Base-by-base conservation (phyloP, 2,329 filamentous ascomycete genomes). In the Ceratocystis destructans region DNA sequence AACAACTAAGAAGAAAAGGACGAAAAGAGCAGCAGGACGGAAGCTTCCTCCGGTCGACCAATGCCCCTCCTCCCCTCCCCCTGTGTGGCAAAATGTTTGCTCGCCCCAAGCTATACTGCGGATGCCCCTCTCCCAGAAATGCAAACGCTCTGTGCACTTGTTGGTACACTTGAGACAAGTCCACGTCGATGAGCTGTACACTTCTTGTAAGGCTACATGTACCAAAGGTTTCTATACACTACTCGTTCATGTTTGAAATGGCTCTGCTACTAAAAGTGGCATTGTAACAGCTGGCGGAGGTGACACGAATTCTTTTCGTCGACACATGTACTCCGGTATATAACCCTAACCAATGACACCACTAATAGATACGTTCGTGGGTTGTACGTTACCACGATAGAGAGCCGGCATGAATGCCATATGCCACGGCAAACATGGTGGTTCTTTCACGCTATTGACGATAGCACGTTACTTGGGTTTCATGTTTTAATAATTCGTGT, bases 41-140 rank as follows among this genome's bases (percentile, higher is more conserved):
- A 59, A 59, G 55, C 55, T 59, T 59, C 28, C 28, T 59, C 55
- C 55, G 31, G 55, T n/a, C 20, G n/a, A 25, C 17, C 31, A 48
- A 59, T 20, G 33, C 63, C 33, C 48, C n/a, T 64, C 33, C 44
- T 45, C 33, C 17, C 12, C 37, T 44, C 53, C 44, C 45, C 33
- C 48, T 41, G 17, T 41, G 31, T 45, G 48, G 63, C 50, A 37
- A 62, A 45, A 25, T 59, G 25, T 57, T 41, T 53, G 63, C 50
- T 45, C 63, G 48, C 63, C 44, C 50, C 31, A 45, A 33, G 33
- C 31, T 17, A 37, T 46, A 5, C 12, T 53, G 31, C 33, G 31
- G 37, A 28, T 53, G 22, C 48, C 25, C 22, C 48, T 25, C 48
- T 53, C 48, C 15, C 48, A 28, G 5, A 15, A 53, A 25, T 25